Base-by-base conservation (phyloP, 495 filamentous ascomycete species). In the Hyaloscypha variabilis region DNA sequence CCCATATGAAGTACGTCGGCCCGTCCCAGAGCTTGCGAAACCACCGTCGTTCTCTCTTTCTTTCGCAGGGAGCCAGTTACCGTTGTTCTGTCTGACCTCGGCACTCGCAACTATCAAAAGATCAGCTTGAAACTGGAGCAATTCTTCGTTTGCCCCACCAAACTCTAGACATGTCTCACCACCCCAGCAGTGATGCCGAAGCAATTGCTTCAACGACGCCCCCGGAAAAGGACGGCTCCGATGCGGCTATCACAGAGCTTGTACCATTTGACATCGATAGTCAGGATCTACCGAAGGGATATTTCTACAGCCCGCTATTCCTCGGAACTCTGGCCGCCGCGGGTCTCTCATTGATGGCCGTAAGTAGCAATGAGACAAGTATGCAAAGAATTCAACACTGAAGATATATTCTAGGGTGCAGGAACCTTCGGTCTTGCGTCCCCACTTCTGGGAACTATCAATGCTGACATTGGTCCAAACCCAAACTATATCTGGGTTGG, bases 401-500 rank as follows among this genome's bases (percentile, higher is more conserved):
- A n/a, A 10, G 23, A 51, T 25, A 24, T 24, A n/a, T 51, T 25
- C 10, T 51, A 51, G 49, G 39, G 36, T 24, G 46, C 52, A 19
- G 60, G 60, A 54, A 46, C 42, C 25, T 63, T 63, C 23, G 24
- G 46, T 8, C 30, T 63, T 17, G 60, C 26, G 8, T 46, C 60
- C 3, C 60, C 60, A 8, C 19, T 39, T 29, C 24, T 63, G 19
- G 25, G 24, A 21, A 19, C 24, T 13, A 75, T 69, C 72, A 73
- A 77, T 68, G 60, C 30, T 24, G 69, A 72, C 42, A 63, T 71
- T 65, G 77, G 77, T 8, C 77, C 77, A 1, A 71, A 73, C 63
- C 74, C 76, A 11, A 77, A 74, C 66, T 73, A 74, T 58, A 66
- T 65, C 36, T 74, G 74, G 74, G 73, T 78, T 1, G 70, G 76